Percentiles rank a stretch among this genome's conserved stretches.
phyloP scores from a whole-genome alignment of 352 stramenopile species.

The Aphanomyces invadans region DNA sequence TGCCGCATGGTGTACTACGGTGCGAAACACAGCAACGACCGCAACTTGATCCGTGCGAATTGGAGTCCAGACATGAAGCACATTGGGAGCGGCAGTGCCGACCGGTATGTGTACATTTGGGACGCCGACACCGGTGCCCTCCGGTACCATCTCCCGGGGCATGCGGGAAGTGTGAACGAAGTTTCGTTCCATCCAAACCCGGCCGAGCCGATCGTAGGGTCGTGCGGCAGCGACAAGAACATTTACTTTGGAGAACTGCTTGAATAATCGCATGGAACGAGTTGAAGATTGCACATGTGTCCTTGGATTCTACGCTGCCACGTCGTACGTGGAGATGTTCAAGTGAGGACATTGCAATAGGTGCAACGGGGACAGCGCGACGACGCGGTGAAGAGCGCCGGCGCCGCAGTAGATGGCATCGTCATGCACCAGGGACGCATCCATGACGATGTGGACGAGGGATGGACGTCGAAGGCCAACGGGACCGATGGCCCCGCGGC shows the following conservation, averaged over 20 bases:
- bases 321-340: not conserved
- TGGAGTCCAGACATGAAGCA: slow-evolving; percentile 86
- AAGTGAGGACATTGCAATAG: not conserved
- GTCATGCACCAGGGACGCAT: slow-evolving; percentile 30
- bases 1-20: slow-evolving; percentile 62
- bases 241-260: slow-evolving; percentile 74
- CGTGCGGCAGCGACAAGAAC: slow-evolving; percentile 79
- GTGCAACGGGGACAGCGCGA: not conserved
- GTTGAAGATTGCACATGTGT: too few species aligned
- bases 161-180: slow-evolving; percentile 92
- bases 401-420: slow-evolving; percentile 42
- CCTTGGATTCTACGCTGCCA: not conserved
- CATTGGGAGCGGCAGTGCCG: slow-evolving; percentile 82
- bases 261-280: too few species aligned
- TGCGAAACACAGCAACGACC: slow-evolving; percentile 89
- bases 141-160: slow-evolving; percentile 89
- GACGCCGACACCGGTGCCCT: slow-evolving; percentile 86
- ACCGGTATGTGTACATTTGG: slow-evolving; percentile 94
- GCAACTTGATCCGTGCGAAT: slow-evolving; percentile 87
- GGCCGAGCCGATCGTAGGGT: slow-evolving; percentile 74
- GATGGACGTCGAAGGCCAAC: slow-evolving; percentile 49
- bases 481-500: slow-evolving; percentile 49
- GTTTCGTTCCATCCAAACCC: slow-evolving; percentile 80
- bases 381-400: slow-evolving; percentile 24
- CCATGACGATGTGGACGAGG: slow-evolving; percentile 44